Conservation (phyloP, 345 rosid genomes). For the Adansonia digitata region DNA sequence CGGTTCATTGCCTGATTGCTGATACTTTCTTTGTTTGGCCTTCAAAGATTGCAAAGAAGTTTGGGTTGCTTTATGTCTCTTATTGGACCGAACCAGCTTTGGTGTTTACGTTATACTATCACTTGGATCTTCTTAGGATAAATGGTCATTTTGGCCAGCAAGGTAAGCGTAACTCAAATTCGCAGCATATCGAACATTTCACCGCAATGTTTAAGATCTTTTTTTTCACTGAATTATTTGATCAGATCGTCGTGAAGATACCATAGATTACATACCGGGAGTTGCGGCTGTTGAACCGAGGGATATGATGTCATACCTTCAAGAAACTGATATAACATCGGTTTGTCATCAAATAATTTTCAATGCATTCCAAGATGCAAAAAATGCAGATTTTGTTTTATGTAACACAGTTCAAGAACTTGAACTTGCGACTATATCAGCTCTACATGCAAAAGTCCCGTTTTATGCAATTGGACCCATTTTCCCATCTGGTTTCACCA, state of each 20-base stretch:
- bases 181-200: background rate
- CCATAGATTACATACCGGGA: conserved; percentile 75
- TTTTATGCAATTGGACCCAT: conserved; percentile 78
- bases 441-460: conserved; percentile 34
- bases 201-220: background rate
- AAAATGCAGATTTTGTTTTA: conserved; percentile 57
- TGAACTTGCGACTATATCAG: conserved; percentile 45
- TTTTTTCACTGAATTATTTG: background rate
- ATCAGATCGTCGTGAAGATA: conserved; percentile 45
- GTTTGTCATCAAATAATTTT: conserved; percentile 55
- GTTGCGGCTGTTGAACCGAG: conserved; percentile 49
- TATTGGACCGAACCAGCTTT: conserved; percentile 87
- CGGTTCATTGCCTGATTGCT: conserved; percentile 47
- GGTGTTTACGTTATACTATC: conserved; percentile 60
- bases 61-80: conserved; percentile 55
- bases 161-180: conserved; percentile 30
- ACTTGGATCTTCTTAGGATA: conserved; percentile 56
- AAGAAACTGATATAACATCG: conserved; percentile 44
- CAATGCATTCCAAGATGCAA: conserved; percentile 51
- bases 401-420: conserved; percentile 72
- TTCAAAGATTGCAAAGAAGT: conserved; percentile 54
- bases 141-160: conserved; percentile 62
- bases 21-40: conserved; percentile 81
- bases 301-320: conserved; percentile 73
- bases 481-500: conserved; percentile 43